phyloP scores from a whole-genome alignment of 2,329 filamentous ascomycete species.

The Daldinia sp. region DNA sequence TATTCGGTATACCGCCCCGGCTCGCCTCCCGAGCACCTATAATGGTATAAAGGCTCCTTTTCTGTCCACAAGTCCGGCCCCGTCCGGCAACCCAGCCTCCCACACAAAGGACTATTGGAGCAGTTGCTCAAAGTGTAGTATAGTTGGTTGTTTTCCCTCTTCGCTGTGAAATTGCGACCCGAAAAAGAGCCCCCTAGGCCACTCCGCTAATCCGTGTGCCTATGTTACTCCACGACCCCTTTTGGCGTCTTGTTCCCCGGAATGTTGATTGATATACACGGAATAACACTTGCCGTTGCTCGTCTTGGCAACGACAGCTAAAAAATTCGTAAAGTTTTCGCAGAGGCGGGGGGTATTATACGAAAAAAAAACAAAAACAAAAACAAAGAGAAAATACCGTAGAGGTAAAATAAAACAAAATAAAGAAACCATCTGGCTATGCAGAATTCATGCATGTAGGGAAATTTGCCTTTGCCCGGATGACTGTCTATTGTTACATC shows the following conservation, averaged over 20 bases:
- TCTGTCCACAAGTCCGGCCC: not conserved
- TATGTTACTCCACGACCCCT: constrained; percentile 10
- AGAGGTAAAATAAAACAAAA: constrained; percentile 28
- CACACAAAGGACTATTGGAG: constrained; percentile 21
- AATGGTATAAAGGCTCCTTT: constrained; percentile 14
- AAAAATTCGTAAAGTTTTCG: constrained; percentile 31
- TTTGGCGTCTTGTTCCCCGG: constrained; percentile 12
- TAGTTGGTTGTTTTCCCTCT: constrained; percentile 4
- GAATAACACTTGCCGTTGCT: constrained; percentile 16
- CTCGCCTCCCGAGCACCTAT: constrained; percentile 7
- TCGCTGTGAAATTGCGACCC: not conserved
- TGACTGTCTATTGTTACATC: constrained; percentile 45
- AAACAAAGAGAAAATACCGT: constrained; percentile 25
- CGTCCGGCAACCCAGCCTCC: constrained; percentile 4
- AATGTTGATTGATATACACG: constrained; percentile 22
- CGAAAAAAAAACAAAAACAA: constrained; percentile 12
- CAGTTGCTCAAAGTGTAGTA: constrained; percentile 10
- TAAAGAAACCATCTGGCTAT: constrained; percentile 36
- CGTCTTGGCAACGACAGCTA: constrained; percentile 14
- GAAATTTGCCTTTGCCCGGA: constrained; percentile 35
- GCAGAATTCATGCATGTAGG: constrained; percentile 36
- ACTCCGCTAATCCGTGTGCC: constrained; percentile 6
- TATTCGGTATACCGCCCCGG: constrained; percentile 21
- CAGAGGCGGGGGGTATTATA: constrained; percentile 34
- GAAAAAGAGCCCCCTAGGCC: not conserved